phyloP scores from a whole-genome alignment of 2,329 filamentous ascomycete species.

The Phialocephala sp. region DNA sequence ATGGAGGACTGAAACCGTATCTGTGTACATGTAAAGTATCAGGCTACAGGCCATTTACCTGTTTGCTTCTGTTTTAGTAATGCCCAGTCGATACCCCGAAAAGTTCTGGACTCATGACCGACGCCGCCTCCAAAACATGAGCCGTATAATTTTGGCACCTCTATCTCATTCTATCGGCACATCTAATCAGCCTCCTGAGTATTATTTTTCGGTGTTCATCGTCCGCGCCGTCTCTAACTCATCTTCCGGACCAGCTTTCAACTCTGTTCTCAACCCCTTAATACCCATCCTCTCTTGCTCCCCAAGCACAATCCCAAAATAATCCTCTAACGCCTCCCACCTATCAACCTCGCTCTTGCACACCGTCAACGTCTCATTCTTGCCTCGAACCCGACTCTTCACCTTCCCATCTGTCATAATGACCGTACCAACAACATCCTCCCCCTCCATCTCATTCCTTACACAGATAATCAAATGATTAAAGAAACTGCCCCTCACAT shows the following conservation, averaged over 20 bases:
- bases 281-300: conserved; percentile 57
- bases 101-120: too few relatives aligned
- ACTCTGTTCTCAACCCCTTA: conserved; percentile 48
- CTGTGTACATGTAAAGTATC: conserved; percentile 1
- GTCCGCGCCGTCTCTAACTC: neutral
- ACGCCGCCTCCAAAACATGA: neutral
- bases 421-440: conserved; percentile 53
- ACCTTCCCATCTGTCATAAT: conserved; percentile 55
- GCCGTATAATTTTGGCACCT: neutral
- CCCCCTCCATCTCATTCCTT: conserved; percentile 56
- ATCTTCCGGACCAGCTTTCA: conserved; percentile 15
- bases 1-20: neutral
- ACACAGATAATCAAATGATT: conserved; percentile 58
- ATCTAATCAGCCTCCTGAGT: neutral
- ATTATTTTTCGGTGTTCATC: neutral
- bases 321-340: conserved; percentile 53
- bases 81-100: conserved; percentile 1
- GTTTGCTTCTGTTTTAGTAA: conserved; percentile 8
- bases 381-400: conserved; percentile 56
- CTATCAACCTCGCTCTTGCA: conserved; percentile 58
- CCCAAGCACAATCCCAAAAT: conserved; percentile 57
- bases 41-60: conserved; percentile 1
- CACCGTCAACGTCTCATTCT: conserved; percentile 51
- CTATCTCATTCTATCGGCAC: neutral
- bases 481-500: conserved; percentile 64